Base-by-base conservation (phyloP, 768 basidiomycete genomes). In the Trametes meyenii region DNA sequence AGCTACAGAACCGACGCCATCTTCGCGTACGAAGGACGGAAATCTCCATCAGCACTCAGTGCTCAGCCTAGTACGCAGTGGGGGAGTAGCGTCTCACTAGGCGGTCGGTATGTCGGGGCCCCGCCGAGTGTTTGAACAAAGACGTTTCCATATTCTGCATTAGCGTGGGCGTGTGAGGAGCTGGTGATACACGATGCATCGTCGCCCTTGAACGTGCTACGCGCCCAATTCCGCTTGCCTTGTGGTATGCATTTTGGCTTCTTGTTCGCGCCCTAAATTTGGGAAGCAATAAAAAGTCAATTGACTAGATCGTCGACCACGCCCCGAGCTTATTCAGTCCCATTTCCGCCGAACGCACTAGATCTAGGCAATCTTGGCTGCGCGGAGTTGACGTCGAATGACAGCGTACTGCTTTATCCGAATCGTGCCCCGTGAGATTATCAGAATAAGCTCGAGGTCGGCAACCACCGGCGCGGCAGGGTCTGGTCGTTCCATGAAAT, bases 371-470 rank as follows among this genome's bases (percentile, higher is more conserved):
- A 58, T 40, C 29, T 43, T 35, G 26, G 39, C 49, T 14, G 40
- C 19, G 17, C 4, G 14, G 17, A 7, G 8, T 50, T 43, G 46
- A 51, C 44, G 16, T 50, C 19, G 46, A 6, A 21, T 46, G 29
- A 33, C 49, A 29, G 46, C 10, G 40, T 33, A 33, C 26, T 35
- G 40, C 39, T 33, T 42, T n/a, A n/a, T n/a, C n/a, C n/a, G n/a
- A 12, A 36, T 58, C 40, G 26, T 44, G 48, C 42, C 40, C 57
- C 42, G 57, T 58, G 57, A 29, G 49, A 43, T 40, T 40, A 29
- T 14, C 38, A 49, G 38, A 43, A 58, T 51, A 50, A 58, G 57
- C 57, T 58, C 48, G 13, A n/a, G 29, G 29, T 3, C 57, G 57
- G 57, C 29, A 58, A 58, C n/a, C 29, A 3, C 57, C 57, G 57